Percentiles rank a stretch among this genome's conserved stretches.
Conservation (phyloP, 129 eudicot species). For the Tanacetum coccineum region DNA sequence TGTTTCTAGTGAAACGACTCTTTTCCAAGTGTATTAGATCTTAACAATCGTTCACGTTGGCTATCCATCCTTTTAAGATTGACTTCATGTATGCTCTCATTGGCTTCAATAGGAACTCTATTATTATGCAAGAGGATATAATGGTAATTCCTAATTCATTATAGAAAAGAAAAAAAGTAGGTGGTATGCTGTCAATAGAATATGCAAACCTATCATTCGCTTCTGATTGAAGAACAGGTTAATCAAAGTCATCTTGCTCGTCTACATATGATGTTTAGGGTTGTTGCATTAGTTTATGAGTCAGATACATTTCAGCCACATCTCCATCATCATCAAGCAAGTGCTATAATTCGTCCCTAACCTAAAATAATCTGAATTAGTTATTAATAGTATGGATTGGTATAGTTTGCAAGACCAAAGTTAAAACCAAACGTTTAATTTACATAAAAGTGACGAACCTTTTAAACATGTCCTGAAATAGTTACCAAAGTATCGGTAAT, state of each 20-base stretch:
- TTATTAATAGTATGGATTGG: neutral
- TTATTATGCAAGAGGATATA: neutral
- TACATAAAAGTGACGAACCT: conserved; percentile 33
- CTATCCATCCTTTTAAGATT: conserved; percentile 31
- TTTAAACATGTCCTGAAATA: conserved; percentile 92
- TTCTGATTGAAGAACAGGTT: conserved; percentile 37
- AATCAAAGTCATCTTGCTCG: conserved; percentile 55
- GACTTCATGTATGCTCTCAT: conserved; percentile 38
- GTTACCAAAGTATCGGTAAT: no score
- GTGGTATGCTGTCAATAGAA: neutral
- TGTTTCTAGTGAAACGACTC: conserved; percentile 58
- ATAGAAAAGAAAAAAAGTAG: neutral
- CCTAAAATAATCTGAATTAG: conserved; percentile 31
- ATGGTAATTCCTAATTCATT: neutral
- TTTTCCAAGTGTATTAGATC: conserved; percentile 38
- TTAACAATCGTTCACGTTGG: conserved; percentile 41
- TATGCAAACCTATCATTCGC: conserved; percentile 44
- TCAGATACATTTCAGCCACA: conserved; percentile 99
- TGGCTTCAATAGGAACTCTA: conserved; percentile 49
- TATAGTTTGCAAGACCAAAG: neutral
- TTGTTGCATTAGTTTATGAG: conserved; percentile 62
- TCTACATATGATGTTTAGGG: conserved; percentile 39
- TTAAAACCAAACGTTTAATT: conserved; percentile 1
- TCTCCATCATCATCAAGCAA: conserved; percentile 93
- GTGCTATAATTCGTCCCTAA: conserved; percentile 83